Evolutionary conservation across 2,329 filamentous ascomycete species (phyloP).

Genomic region (Gliomastix tumulicola): DNA sequence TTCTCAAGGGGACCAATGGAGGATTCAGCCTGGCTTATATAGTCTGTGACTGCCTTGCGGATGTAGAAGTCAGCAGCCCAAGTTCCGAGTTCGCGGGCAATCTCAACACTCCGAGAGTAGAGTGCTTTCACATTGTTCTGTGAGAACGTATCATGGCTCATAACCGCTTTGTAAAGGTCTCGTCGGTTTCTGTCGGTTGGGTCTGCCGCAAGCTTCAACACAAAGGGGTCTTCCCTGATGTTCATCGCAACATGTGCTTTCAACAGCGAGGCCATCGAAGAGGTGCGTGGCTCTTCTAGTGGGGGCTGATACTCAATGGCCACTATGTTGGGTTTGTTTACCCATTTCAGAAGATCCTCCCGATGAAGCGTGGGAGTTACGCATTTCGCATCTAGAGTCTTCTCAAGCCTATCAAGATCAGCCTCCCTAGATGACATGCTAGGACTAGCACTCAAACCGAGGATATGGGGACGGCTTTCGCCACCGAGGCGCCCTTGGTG

Average conservation of each 20-base stretch:
- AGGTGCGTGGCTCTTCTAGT: conserved; percentile 12
- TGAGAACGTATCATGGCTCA: conserved; percentile 41
- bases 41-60: conserved; percentile 31
- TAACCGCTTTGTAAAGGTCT: conserved; percentile 27
- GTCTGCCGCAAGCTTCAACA: conserved; percentile 37
- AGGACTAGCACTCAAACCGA: conserved; percentile 78
- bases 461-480: conserved; percentile 51
- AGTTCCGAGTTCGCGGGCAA: conserved; percentile 52
- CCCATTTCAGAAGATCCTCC: conserved; percentile 60
- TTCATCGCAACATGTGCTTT: conserved; percentile 36
- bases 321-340: conserved; percentile 56
- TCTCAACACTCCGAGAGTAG: conserved; percentile 36
- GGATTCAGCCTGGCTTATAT: conserved; percentile 15
- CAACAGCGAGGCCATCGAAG: conserved; percentile 35
- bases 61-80: conserved; percentile 68
- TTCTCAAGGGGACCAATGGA: conserved; percentile 20
- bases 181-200: conserved; percentile 30
- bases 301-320: conserved; percentile 20
- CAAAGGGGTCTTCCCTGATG: conserved; percentile 53
- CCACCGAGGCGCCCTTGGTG: conserved; percentile 34
- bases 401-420: conserved; percentile 57
- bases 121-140: conserved; percentile 51
- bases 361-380: conserved; percentile 62
- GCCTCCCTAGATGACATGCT: conserved; percentile 51
- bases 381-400: conserved; percentile 62